phyloP scores from a whole-genome alignment of 352 stramenopile genomes.

The Blastocystis sp. region DNA sequence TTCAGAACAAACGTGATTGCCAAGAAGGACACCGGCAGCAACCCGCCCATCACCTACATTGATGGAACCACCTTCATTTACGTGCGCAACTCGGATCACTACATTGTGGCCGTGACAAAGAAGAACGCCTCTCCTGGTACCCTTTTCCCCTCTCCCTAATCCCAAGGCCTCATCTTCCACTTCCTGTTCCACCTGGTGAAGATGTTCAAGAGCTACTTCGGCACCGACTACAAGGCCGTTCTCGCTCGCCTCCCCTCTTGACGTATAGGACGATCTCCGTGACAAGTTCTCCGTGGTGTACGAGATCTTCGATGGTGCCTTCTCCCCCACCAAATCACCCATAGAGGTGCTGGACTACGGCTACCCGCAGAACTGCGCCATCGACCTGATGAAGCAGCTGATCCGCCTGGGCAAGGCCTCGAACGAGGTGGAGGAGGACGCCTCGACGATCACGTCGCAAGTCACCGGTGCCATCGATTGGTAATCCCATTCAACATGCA shows the following conservation, averaged over 20 bases:
- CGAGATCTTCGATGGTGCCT: constrained; percentile 87
- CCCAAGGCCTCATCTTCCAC: constrained; percentile 71
- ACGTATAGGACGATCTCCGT: constrained; percentile 91
- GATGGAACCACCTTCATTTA: constrained; percentile 96
- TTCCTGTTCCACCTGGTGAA: constrained; percentile 72
- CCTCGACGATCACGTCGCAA: constrained; percentile 80
- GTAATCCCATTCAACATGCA: too few relatives aligned
- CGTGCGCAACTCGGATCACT: constrained; percentile 92
- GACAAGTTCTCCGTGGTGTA: constrained; percentile 98
- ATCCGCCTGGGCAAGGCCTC: constrained; percentile 75
- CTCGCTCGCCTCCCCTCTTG: too few relatives aligned
- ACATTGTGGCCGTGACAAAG: constrained; percentile 91
- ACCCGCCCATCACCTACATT: constrained; percentile 89
- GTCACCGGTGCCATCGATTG: constrained; percentile 48
- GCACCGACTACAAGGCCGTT: constrained; percentile 57
- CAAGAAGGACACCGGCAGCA: constrained; percentile 89
- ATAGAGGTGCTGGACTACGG: constrained; percentile 96
- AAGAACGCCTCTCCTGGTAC: constrained; percentile 84
- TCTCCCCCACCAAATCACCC: constrained; percentile 14
- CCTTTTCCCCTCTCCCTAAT: too few relatives aligned
- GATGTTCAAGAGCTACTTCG: constrained; percentile 72
- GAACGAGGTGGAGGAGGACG: constrained; percentile 78
- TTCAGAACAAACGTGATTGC: constrained; percentile 87
- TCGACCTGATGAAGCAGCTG: constrained; percentile 91
- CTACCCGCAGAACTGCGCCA: constrained; percentile 94